Evolutionary conservation across 495 filamentous ascomycete genomes (phyloP), one percentile per base, ranked within the genome.

Genomic region (Penicillium cataractarum): DNA sequence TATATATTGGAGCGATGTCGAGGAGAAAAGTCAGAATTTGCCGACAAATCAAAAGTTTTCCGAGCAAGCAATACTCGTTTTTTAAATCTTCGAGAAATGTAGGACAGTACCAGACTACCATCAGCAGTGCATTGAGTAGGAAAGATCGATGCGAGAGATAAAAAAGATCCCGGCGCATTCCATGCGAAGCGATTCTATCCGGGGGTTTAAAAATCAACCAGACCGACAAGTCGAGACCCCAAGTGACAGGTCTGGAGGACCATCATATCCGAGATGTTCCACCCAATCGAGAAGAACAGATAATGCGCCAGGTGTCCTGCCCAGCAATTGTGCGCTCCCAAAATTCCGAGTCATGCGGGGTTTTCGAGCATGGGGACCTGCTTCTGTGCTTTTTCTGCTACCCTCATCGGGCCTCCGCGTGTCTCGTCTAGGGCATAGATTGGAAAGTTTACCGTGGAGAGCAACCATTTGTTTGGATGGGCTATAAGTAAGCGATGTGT

Each of bases 291-390:
- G 33, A 37, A 37, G 33, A 65, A 62, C 52, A 62, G 40, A 15
- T 37, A 15, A 37, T 31, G 32, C 53, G 9, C 42, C 24, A 49
- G 60, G 39, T 15, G 19, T 62, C 22, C 6, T 12, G 27, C 46
- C 56, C 61, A 37, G 58, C 67, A 60, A 65, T 65, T 70, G 19
- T 64, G 57, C 27, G 31, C 26, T 15, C 48, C n/a, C n/a, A n/a
- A n/a, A n/a, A 33, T 62, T 31, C 58, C 32, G 44, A 42, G 31
- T 24, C 46, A 65, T 65, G 69, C 66, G 69, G 69, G 69, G 69
- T 6, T 44, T 37, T 37, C 33, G 33, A n/a, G n/a, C n/a, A n/a
- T n/a, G n/a, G n/a, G n/a, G n/a, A n/a, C n/a, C n/a, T n/a, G n/a
- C n/a, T 37, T 12, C 33, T 37, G 33, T 37, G 33, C 33, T 12